Conservation (phyloP, 2,329 filamentous ascomycete species). For the Onygenales sp. region DNA sequence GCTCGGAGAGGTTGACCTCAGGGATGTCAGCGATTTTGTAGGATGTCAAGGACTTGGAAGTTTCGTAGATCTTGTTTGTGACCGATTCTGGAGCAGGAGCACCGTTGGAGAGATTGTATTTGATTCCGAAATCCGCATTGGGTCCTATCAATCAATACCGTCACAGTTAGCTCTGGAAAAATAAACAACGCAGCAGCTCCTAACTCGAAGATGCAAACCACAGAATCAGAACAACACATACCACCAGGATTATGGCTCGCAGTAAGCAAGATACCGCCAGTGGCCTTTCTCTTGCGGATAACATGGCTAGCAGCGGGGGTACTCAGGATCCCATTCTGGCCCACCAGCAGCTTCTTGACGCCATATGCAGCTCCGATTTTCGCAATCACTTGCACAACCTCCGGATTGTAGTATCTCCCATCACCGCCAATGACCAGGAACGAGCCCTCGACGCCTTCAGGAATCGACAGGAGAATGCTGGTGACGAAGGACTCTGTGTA, state of each 20-base stretch:
- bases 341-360: constrained; percentile 96
- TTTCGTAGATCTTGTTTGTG: constrained; percentile 95
- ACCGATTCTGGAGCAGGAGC: constrained; percentile 92
- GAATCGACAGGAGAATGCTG: constrained; percentile 91
- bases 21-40: constrained; percentile 89
- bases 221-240: constrained; percentile 27
- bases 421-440: constrained; percentile 96
- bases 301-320: constrained; percentile 94
- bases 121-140: constrained; percentile 95
- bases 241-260: constrained; percentile 98
- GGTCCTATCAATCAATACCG: constrained; percentile 50
- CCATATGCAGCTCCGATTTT: constrained; percentile 96
- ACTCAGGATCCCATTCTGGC: constrained; percentile 91
- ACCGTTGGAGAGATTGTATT: constrained; percentile 97
- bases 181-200: background rate
- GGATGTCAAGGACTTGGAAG: constrained; percentile 76
- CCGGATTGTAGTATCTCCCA: constrained; percentile 93
- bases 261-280: constrained; percentile 90
- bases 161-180: background rate
- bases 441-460: constrained; percentile 77
- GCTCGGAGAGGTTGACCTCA: constrained; percentile 70
- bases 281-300: constrained; percentile 89
- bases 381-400: constrained; percentile 91
- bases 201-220: background rate
- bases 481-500: constrained; percentile 95